A percentile compares a stretch with the other conserved stretches of the same genome.
Evolutionary conservation across 441 rosid species (phyloP).

Genomic region (Adansonia rubrostipa): DNA sequence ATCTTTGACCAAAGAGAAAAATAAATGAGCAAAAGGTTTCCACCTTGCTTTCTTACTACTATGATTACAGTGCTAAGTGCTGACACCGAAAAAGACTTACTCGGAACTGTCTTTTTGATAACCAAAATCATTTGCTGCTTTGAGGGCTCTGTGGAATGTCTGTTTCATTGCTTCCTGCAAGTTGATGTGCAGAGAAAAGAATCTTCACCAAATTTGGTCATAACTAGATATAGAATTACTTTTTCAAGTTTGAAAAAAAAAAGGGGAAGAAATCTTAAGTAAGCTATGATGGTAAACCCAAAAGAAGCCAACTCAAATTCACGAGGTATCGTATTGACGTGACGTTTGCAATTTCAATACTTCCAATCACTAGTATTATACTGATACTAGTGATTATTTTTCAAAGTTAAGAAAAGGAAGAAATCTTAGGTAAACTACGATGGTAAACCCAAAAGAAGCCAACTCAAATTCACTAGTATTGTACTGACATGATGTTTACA

Average conservation of each 20-base stretch:
- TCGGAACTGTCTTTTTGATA: constrained; percentile 95
- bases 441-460: constrained; percentile 16
- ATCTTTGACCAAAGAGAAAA: neutral
- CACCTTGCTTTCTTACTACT: constrained; percentile 19
- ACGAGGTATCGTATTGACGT: neutral
- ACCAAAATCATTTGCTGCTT: constrained; percentile 92
- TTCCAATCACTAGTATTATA: neutral
- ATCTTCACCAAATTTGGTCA: constrained; percentile 13
- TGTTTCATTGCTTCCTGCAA: constrained; percentile 97
- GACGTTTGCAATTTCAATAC: neutral
- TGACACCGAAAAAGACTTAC: constrained; percentile 55
- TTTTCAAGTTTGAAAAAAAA: neutral
- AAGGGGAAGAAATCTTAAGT: neutral
- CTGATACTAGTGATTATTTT: too few relatives aligned
- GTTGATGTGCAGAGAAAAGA: constrained; percentile 28
- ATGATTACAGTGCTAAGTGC: neutral
- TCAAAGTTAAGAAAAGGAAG: neutral
- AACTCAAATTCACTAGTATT: neutral
- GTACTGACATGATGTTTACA: neutral
- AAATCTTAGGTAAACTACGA: neutral
- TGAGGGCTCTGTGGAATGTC: constrained; percentile 83
- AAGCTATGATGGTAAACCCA: constrained; percentile 10
- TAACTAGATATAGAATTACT: constrained; percentile 1
- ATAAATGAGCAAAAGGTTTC: neutral
- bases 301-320: constrained; percentile 4